Evolutionary conservation across 2,329 filamentous ascomycete genomes (phyloP), one percentile per base, ranked within the genome.

Genomic region (Ramichloridium luteum): DNA sequence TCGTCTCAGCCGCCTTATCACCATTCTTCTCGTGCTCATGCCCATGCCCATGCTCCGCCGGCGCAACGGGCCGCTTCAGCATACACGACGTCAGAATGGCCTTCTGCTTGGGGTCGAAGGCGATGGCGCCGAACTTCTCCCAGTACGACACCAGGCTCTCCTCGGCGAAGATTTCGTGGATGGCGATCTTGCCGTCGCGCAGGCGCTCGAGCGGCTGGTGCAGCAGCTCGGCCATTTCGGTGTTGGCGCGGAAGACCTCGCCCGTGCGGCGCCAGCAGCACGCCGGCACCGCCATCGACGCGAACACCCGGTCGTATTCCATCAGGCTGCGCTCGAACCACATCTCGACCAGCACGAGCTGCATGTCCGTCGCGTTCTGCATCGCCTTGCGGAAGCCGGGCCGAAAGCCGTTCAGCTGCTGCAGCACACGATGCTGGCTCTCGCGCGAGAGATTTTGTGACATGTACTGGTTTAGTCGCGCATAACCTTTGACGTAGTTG

Each of bases 121-220:
- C 92, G 48, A 98, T 96, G 4, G 85, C 88, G 30, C 88, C 86
- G 51, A 98, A 98, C 51, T 98, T 93, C 59, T 98, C 90, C 90
- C 90, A 98, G 51, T 98, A 98, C 48, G 83, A 82, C 33, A 96
- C 90, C 38, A 93, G 73, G 25, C 86, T 92, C 39, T 93, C 84
- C 61, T 98, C 90, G 2, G 84, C 85, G 27, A 98, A 74, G 41
- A 98, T 92, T 55, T 98, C 86, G 54, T 98, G 90, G 28, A 98
- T 71, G 9, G 90, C 83, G 42, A 96, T 78, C 49, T 92, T 92
- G 39, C 90, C 90, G 62, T 96, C 90, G 65, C 88, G 72, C 42
- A 98, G 60, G 38, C 76, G 77, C 48, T 94, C 88, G 46, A 94
- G 86, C 1, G 85, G 84, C 16, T 94, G 85, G 47, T 86, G 77